Conservation (phyloP, 371 early-diverging fungal genomes). For the Sporodiniella umbellata region DNA sequence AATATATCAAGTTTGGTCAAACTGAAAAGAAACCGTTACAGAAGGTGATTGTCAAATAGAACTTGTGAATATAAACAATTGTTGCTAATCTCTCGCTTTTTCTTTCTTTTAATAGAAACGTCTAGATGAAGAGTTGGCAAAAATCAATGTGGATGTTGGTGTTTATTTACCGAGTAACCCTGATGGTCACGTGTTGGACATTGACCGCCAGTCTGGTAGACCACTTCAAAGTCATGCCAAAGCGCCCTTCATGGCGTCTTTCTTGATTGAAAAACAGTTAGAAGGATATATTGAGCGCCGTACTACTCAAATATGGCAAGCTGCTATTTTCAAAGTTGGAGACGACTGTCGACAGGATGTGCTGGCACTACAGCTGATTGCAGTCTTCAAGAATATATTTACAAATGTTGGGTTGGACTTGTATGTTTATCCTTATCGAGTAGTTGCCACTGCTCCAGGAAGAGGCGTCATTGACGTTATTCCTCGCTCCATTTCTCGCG, state of each 20-base stretch:
- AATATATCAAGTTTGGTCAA: constrained; percentile 89
- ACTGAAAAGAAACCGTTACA: constrained; percentile 88
- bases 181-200: constrained; percentile 92
- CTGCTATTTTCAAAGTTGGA: constrained; percentile 99
- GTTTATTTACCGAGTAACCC: constrained; percentile 98
- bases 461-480: constrained; percentile 99
- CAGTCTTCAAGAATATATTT: constrained; percentile 97
- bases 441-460: constrained; percentile 97
- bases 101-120: constrained; percentile 28
- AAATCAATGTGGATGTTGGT: constrained; percentile 93
- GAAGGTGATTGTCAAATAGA: constrained; percentile 31
- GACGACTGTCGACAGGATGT: constrained; percentile 99
- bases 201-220: constrained; percentile 93
- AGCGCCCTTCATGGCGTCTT: constrained; percentile 99
- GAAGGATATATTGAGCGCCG: background rate
- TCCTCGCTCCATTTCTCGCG: constrained; percentile 97
- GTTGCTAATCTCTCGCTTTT: too few relatives aligned
- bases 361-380: constrained; percentile 96
- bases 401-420: constrained; percentile 88
- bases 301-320: constrained; percentile 61
- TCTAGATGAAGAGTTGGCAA: constrained; percentile 94
- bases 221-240: constrained; percentile 99
- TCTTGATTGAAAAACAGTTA: constrained; percentile 70
- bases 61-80: background rate
- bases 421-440: constrained; percentile 97